phyloP scores from a whole-genome alignment of 805 yeast genomes.

The Wickerhamiella allomyrinae region DNA sequence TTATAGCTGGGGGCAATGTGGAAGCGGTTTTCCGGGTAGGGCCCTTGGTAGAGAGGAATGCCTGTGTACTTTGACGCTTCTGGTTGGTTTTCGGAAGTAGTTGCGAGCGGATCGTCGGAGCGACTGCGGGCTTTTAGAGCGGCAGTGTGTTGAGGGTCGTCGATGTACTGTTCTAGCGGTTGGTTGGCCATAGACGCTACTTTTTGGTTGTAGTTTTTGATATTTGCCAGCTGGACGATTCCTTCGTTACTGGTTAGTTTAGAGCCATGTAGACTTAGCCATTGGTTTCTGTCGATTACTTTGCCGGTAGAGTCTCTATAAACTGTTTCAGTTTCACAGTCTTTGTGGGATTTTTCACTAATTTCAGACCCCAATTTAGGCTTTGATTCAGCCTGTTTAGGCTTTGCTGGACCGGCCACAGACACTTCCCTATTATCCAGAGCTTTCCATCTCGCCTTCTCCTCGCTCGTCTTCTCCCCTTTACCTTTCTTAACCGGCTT shows the following conservation, averaged over 20 bases:
- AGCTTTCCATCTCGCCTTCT: not conserved
- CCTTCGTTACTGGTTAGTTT: not conserved
- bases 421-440: not conserved
- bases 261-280: not conserved
- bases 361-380: no score
- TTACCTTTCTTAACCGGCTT: constrained; percentile 20
- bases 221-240: not conserved
- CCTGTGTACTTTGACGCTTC: constrained; percentile 27
- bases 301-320: not conserved
- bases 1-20: constrained; percentile 61
- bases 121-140: not conserved
- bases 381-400: not conserved
- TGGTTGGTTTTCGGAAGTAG: not conserved
- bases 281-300: constrained; percentile 4
- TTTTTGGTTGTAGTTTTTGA: not conserved
- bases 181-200: not conserved
- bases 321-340: not conserved
- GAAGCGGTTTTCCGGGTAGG: constrained; percentile 57
- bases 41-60: constrained; percentile 40
- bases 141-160: not conserved
- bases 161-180: not conserved
- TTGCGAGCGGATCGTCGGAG: constrained; percentile 3
- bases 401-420: no score
- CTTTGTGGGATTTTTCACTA: not conserved
- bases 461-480: constrained; percentile 10